Evolutionary conservation across 371 early-diverging fungal genomes (phyloP), one percentile per base, ranked within the genome.

Genomic region (Encephalitozoon intestinalis): DNA sequence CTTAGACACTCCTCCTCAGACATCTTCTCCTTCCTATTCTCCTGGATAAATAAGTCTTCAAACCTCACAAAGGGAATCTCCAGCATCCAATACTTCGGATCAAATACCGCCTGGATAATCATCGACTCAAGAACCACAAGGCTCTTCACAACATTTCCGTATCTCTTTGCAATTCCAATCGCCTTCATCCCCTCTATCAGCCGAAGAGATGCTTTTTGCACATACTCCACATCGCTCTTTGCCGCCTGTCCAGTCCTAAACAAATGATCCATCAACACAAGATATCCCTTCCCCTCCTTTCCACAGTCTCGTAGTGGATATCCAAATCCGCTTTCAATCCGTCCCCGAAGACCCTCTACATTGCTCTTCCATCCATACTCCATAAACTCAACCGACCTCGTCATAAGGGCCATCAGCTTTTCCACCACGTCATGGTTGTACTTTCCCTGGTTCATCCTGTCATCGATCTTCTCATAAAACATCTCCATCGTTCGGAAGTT

Each of bases 41-140:
- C 63, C 12, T 76, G 21, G 7, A 72, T 41, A 71, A 83, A 80
- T 26, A 77, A 8, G 26, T 76, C 67, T 30, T 54, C 52, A 63
- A 80, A 83, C n/a, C 50, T 70, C 6, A 65, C 53, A 49, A 67
- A 50, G 26, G 83, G 82, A 49, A 58, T 73, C 75, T 85, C 83
- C 44, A 85, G 52, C 41, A 69, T 1, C 6, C 11, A 75, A 72
- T 80, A 82, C 50, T 76, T 76, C 23, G 79, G 72, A 58, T 76
- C 75, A 68, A 78, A 78, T 23, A 85, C 66, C 0, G 73, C 67
- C 43, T 83, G 85, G n/a, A 68, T 54, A 39, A 85, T 46, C 75
- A 79, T 78, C 53, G 54, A 65, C 65, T 83, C 79, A 25, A 83
- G 53, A 50, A 64, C 73, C 53, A 77, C 66, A 26, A 73, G 30